Conservation (phyloP, 768 basidiomycete species). For the Udeniomyces megalosporus region DNA sequence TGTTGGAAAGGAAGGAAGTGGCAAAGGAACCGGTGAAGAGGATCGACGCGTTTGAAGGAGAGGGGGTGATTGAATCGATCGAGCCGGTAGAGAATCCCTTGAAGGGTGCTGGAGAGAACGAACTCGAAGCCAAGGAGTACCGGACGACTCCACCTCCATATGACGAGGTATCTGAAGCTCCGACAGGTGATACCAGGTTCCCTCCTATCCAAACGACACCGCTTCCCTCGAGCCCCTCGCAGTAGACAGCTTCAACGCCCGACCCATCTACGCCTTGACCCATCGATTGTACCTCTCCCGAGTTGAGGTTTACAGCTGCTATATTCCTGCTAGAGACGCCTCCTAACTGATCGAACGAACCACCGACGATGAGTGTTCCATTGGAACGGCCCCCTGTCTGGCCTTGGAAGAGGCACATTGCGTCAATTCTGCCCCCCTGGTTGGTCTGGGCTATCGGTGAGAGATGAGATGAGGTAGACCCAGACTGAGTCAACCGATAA, state of each 20-base stretch:
- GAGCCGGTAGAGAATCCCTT: conserved; percentile 52
- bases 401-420: conserved; percentile 40
- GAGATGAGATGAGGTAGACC: background rate
- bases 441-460: conserved; percentile 9
- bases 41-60: conserved; percentile 48
- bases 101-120: conserved; percentile 70
- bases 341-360: conserved; percentile 60
- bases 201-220: conserved; percentile 66
- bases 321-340: conserved; percentile 50
- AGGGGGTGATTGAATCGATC: conserved; percentile 61
- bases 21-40: conserved; percentile 83
- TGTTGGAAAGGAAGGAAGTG: conserved; percentile 43
- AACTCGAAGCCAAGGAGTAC: conserved; percentile 22
- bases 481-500: background rate
- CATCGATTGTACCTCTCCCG: conserved; percentile 45
- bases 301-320: conserved; percentile 52
- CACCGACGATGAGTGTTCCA: conserved; percentile 60
- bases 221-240: conserved; percentile 41
- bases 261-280: conserved; percentile 56
- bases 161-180: conserved; percentile 22
- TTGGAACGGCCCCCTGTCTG: conserved; percentile 16
- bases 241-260: conserved; percentile 54
- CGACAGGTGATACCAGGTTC: conserved; percentile 34
- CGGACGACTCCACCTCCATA: conserved; percentile 26
- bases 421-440: conserved; percentile 53